Percentiles rank a stretch among this genome's conserved stretches.
phyloP scores from a whole-genome alignment of 108 stramenopile species.

The Nannochloropsis gaditana region DNA sequence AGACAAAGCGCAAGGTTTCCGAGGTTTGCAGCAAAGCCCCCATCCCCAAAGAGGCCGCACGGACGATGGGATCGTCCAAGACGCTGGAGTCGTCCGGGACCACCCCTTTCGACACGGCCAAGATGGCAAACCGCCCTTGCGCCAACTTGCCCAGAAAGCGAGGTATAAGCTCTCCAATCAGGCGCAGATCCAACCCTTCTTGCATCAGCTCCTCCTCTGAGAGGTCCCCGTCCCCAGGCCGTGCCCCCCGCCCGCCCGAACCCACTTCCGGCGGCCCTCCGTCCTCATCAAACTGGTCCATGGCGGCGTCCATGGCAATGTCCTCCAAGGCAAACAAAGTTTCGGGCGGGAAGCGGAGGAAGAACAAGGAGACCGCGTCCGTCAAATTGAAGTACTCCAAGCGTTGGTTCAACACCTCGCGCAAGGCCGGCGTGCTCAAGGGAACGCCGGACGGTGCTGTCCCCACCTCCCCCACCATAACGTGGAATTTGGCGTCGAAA shows the following conservation, averaged over 20 bases:
- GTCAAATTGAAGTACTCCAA: slow-evolving; percentile 10
- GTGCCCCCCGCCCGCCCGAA: not conserved
- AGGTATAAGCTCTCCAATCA: slow-evolving; percentile 7
- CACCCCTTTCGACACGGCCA: not conserved
- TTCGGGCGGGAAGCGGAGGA: not conserved
- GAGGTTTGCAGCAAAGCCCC: not conserved
- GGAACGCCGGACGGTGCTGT: not conserved
- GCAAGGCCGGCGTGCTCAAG: not conserved
- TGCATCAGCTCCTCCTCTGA: not conserved
- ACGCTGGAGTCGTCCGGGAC: not conserved
- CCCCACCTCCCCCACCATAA: not conserved
- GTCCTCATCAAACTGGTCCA: slow-evolving; percentile 15
- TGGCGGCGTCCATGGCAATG: not conserved
- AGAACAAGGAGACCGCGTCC: not conserved
- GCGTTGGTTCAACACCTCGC: not conserved
- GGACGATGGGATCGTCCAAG: not conserved
- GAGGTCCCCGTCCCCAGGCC: not conserved
- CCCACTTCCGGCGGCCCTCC: slow-evolving; percentile 15
- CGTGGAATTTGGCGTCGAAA: slow-evolving; percentile 8
- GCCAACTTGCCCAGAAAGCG: not conserved
- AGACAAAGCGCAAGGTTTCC: slow-evolving; percentile 19
- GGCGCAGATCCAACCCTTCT: not conserved
- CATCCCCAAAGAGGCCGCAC: not conserved
- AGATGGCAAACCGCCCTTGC: not conserved
- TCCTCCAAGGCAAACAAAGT: not conserved